Evolutionary conservation across 2,329 filamentous ascomycete genomes (phyloP).

Genomic region (Metarhizium rileyi): DNA sequence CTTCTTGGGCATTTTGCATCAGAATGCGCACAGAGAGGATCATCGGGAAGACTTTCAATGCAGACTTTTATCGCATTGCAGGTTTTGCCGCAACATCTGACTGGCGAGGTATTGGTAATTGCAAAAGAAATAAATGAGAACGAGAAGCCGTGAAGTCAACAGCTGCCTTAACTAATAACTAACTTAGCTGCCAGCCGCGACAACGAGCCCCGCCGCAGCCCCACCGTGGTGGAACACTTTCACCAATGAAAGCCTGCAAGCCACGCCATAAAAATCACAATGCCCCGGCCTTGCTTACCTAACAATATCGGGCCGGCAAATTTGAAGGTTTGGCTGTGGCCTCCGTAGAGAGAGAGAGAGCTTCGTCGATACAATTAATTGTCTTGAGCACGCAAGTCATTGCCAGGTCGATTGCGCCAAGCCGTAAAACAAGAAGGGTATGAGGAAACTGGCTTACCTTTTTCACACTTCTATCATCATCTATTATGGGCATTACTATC

Average conservation of each 20-base stretch:
- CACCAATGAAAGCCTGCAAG: not conserved
- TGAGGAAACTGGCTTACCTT: not conserved
- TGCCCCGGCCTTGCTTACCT: constrained; percentile 23
- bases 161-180: not conserved
- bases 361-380: too few species aligned
- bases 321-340: constrained; percentile 13
- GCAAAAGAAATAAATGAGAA: not conserved
- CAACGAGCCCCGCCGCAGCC: constrained; percentile 13
- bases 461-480: not conserved
- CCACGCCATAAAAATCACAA: constrained; percentile 8
- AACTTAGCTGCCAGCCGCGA: not conserved
- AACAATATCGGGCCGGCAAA: constrained; percentile 17
- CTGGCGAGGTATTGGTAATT: not conserved
- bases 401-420: not conserved
- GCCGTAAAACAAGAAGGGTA: not conserved
- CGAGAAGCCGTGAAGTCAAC: not conserved
- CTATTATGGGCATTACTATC: too few species aligned
- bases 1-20: constrained; percentile 6
- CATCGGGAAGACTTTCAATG: not conserved
- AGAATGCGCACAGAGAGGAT: not conserved
- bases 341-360: not conserved
- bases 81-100: not conserved
- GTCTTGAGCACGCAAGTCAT: too few species aligned
- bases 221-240: constrained; percentile 5
- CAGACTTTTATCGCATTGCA: not conserved